These are phyloP conservation scores for Colletotrichum tanaceti DNA, from an alignment of 2,329 filamentous ascomycete genomes.

Conservation along the genomic window DNA sequence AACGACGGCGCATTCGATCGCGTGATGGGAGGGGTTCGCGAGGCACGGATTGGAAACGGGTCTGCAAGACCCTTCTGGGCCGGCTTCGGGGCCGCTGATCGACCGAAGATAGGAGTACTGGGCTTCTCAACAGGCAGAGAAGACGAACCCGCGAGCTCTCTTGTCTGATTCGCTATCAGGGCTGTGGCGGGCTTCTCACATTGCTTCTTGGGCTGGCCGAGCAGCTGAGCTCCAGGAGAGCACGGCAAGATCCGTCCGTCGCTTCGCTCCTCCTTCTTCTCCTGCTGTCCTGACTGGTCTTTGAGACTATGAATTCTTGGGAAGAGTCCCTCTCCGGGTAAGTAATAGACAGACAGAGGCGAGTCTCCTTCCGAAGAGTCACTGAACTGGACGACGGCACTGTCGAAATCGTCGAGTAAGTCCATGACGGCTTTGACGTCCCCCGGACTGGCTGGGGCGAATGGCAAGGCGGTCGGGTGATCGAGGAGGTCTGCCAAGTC, in stretches of 20 bases:
- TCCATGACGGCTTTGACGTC: background rate
- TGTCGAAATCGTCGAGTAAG: background rate
- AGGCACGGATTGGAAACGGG: background rate
- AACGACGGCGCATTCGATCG: background rate
- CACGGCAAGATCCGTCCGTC: background rate
- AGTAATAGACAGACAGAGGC: background rate
- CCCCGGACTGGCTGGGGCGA: no score
- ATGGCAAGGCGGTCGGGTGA: background rate
- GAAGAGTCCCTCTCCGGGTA: no score
- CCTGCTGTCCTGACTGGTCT: background rate
- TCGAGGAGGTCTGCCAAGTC: background rate
- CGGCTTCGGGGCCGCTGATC: background rate
- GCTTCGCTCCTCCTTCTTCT: background rate
- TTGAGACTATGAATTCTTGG: background rate
- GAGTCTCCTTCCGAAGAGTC: no score
- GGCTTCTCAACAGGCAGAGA: background rate
- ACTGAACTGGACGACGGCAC: conserved; percentile 3
- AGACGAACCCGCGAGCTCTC: no score
- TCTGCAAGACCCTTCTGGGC: background rate
- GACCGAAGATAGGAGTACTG: background rate
- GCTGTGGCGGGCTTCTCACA: background rate
- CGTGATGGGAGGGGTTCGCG: background rate
- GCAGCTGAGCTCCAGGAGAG: background rate
- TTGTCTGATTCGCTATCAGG: background rate
- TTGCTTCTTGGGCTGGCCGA: background rate